phyloP scores from a whole-genome alignment of 495 filamentous ascomycete genomes.

The Hypoxylon subgilvum region DNA sequence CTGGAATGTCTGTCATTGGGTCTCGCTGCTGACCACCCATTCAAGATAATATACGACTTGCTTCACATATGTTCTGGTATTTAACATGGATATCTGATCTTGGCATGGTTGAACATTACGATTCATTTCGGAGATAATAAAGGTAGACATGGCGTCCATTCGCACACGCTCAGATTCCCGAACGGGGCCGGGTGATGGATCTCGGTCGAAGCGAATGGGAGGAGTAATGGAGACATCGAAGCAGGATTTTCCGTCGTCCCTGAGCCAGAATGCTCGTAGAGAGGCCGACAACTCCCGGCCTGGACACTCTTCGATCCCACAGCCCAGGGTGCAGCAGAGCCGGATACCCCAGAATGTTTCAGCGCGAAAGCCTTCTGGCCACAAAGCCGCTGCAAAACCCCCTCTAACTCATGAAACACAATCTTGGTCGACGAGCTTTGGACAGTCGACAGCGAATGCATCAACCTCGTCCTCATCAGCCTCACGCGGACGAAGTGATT shows the following conservation, averaged over 20 bases:
- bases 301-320: conserved; percentile 38
- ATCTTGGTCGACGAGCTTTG: conserved; percentile 35
- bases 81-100: conserved; percentile 29
- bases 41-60: conserved; percentile 2
- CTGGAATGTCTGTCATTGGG: conserved; percentile 6
- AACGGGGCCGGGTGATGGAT: conserved; percentile 20
- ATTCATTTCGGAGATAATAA: conserved; percentile 10
- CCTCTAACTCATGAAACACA: conserved; percentile 43
- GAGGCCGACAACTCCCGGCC: conserved; percentile 32
- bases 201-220: conserved; percentile 23
- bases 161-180: conserved; percentile 24
- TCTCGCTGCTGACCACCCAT: conserved; percentile 24
- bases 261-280: conserved; percentile 33
- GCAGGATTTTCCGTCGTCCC: conserved; percentile 18
- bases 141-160: conserved; percentile 33
- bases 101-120: conserved; percentile 14
- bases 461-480: conserved; percentile 21
- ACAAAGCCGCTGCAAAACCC: conserved; percentile 21
- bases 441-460: conserved; percentile 17
- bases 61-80: conserved; percentile 1
- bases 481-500: conserved; percentile 10
- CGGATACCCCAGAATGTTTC: conserved; percentile 45
- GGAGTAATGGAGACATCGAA: conserved; percentile 25
- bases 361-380: conserved; percentile 28
- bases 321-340: conserved; percentile 40